phyloP scores from a whole-genome alignment of 306 rosid genomes.

The Rosa chinensis region DNA sequence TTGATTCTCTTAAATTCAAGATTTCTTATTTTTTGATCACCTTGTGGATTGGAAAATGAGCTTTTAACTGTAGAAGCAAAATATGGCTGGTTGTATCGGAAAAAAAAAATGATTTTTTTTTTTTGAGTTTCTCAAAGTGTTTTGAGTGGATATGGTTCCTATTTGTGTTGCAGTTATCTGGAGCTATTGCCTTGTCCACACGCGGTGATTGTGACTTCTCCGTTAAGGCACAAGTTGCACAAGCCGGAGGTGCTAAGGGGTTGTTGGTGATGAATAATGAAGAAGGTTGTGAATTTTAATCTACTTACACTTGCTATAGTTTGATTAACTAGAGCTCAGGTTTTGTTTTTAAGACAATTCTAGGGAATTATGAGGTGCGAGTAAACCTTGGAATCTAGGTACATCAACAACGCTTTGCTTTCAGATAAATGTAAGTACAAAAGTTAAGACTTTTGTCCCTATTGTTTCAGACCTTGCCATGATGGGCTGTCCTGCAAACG shows the following conservation, averaged over 20 bases:
- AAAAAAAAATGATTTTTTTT: neutral
- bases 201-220: constrained; percentile 93
- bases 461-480: constrained; percentile 54
- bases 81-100: too few relatives aligned
- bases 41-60: neutral
- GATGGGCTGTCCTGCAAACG: constrained; percentile 63
- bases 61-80: neutral
- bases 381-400: neutral
- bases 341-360: neutral
- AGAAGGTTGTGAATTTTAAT: constrained; percentile 52
- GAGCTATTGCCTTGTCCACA: constrained; percentile 57
- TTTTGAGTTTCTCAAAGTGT: constrained; percentile 13
- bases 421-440: neutral
- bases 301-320: constrained; percentile 12
- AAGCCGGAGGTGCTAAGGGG: constrained; percentile 68
- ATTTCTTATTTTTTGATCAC: neutral
- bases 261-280: constrained; percentile 61
- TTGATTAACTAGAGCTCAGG: neutral
- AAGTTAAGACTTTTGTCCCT: neutral
- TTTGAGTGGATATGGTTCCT: constrained; percentile 1
- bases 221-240: constrained; percentile 60
- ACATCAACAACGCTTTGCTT: neutral
- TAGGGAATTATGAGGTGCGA: neutral
- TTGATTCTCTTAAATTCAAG: neutral
- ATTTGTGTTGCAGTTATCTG: constrained; percentile 56